Evolutionary conservation across 306 rosid genomes (phyloP).

Genomic region (Mimosa bimucronata): DNA sequence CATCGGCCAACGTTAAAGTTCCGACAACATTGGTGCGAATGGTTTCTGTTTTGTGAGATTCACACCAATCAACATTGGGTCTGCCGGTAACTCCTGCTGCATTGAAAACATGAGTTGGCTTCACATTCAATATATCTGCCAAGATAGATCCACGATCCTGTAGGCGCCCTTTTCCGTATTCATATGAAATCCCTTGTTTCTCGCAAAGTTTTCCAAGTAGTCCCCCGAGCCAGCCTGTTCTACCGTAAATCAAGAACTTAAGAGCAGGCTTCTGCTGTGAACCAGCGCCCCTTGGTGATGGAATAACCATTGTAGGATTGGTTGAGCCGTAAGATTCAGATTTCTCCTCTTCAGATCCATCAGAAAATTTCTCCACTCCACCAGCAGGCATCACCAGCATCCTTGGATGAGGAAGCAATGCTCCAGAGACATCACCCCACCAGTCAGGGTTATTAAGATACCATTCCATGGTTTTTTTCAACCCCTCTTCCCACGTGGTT

Average conservation of each 20-base stretch:
- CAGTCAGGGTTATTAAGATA: conserved; percentile 72
- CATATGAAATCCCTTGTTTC: conserved; percentile 75
- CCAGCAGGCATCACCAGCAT: conserved; percentile 95
- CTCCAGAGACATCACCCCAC: conserved; percentile 95
- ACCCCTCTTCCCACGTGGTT: conserved; percentile 79
- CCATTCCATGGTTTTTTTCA: conserved; percentile 87
- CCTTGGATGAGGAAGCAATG: conserved; percentile 88
- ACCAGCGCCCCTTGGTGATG: conserved; percentile 50
- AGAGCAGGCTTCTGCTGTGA: conserved; percentile 57
- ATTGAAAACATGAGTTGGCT: conserved; percentile 85
- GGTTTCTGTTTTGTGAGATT: conserved; percentile 79
- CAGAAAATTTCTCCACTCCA: conserved; percentile 65
- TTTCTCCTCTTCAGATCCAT: conserved; percentile 60
- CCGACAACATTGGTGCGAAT: conserved; percentile 76
- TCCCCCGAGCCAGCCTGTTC: conserved; percentile 88
- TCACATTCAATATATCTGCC: conserved; percentile 67
- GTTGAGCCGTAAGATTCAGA: conserved; percentile 47
- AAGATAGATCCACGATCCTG: conserved; percentile 68
- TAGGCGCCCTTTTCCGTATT: conserved; percentile 80
- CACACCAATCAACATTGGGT: conserved; percentile 91
- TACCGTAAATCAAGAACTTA: conserved; percentile 80
- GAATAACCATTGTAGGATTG: conserved; percentile 71
- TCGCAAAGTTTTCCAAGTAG: conserved; percentile 72
- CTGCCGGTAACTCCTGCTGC: conserved; percentile 91
- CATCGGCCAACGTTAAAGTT: conserved; percentile 79